Evolutionary conservation across 1,284 basidiomycete species (phyloP), one percentile per base, ranked within the genome.

Genomic region (Apiotrichum mycotoxinovorans): DNA sequence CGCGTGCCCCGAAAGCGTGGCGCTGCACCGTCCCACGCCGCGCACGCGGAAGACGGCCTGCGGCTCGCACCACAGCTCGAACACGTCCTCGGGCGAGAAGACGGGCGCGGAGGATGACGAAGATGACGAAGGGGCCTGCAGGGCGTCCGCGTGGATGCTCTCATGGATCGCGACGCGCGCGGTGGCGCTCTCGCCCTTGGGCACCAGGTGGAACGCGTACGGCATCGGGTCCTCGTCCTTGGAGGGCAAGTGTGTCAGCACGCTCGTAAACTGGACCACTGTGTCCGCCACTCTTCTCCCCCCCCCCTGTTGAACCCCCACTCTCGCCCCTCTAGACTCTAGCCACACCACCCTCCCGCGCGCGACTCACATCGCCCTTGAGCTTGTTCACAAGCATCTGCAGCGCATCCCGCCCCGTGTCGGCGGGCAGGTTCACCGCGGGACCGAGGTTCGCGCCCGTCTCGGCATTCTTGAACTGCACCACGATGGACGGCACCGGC

Each of bases 21-120:
- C 90, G 18, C 90, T 93, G 75, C 95, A 98, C 61, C 95, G 79
- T 40, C 91, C 93, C 18, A 96, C 92, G 41, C 91, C 91, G 64
- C 94, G 82, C 15, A 98, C 95, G 64, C 87, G 86, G 79, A 98
- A 98, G 2, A 98, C 89, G 20, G 94, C 93, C 75, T 98, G 93
- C 3, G 96, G 95, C 41, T 93, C 86, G 74, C 92, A 96, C 68
- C 87, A 84, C 30, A 96, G 82, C 53, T 89, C 82, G 59, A 96
- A 86, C 14, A 93, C 83, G 70, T 91, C 91, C 82, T 97, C 93
- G 11, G 87, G 82, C 0, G 88, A 87, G 71, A 91, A 91, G 2
- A 52, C 61, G 17, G 54, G 59, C 4, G 59, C 61, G 1, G 63
- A 65, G 34, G 58, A 63, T 37, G 54, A 63, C 1, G 63, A 65